Evolutionary conservation across 139 green algal species (phyloP).

Genomic region (Micractinium sp.): DNA sequence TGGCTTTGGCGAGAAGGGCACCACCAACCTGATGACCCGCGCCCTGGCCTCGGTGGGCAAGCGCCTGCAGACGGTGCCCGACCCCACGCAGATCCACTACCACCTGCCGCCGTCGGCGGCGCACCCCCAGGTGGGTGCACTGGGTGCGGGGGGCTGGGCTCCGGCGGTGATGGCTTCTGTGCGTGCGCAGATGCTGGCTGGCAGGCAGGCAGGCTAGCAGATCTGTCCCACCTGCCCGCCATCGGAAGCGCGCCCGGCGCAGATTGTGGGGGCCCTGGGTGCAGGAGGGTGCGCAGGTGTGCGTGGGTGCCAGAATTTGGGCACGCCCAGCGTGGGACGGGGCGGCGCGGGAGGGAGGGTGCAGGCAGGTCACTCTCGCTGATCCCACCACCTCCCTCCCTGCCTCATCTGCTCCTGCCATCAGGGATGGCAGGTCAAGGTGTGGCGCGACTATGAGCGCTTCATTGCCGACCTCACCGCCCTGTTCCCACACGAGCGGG

Average conservation of each 20-base stretch:
- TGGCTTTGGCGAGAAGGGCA: slow-evolving; percentile 89
- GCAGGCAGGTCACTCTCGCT: not conserved
- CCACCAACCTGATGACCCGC: slow-evolving; percentile 96
- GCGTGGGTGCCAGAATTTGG: no score
- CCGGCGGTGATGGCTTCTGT: not conserved
- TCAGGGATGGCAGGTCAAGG: slow-evolving; percentile 79
- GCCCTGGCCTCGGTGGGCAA: slow-evolving; percentile 85
- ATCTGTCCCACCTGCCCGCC: no score
- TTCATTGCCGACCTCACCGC: slow-evolving; percentile 87
- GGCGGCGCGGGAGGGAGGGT: not conserved
- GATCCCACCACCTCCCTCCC: not conserved
- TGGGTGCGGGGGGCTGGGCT: not conserved
- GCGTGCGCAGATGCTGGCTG: no score
- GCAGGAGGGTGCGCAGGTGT: no score
- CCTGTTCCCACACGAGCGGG: slow-evolving; percentile 86
- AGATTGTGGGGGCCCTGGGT: no score
- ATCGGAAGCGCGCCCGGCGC: no score
- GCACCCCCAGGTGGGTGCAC: slow-evolving; percentile 65
- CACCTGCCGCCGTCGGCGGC: slow-evolving; percentile 79
- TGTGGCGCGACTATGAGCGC: slow-evolving; percentile 90
- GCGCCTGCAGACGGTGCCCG: slow-evolving; percentile 84
- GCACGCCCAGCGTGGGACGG: no score
- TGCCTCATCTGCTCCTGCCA: not conserved
- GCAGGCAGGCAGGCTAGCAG: no score
- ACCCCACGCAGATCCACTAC: slow-evolving; percentile 95